Conservation (phyloP, 805 yeast species). For the Lipomyces starkeyi region DNA sequence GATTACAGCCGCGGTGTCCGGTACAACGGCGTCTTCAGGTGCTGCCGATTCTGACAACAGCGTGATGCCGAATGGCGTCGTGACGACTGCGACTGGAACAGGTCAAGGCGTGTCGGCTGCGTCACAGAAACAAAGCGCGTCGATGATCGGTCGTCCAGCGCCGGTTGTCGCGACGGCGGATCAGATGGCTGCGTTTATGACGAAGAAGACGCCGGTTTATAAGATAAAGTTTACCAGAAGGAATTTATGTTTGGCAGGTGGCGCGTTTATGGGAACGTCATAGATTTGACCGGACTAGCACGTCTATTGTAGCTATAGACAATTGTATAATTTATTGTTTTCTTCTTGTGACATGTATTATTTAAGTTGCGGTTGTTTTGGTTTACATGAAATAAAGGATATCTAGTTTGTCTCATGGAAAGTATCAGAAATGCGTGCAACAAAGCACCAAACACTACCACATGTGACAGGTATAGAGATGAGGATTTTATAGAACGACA, state of each 20-base stretch:
- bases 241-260: slow-evolving; percentile 90
- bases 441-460: not conserved
- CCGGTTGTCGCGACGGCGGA: slow-evolving; percentile 85
- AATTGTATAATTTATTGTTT: not conserved
- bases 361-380: not conserved
- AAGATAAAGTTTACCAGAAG: slow-evolving; percentile 90
- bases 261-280: slow-evolving; percentile 65
- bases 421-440: not conserved
- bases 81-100: not conserved
- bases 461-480: not conserved
- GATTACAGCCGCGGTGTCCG: slow-evolving; percentile 1
- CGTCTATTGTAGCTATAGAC: not conserved
- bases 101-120: slow-evolving; percentile 46
- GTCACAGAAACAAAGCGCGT: slow-evolving; percentile 52
- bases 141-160: not conserved
- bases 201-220: slow-evolving; percentile 92
- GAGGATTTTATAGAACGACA: too few relatives aligned
- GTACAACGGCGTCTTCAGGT: slow-evolving; percentile 11
- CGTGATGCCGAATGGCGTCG: not conserved
- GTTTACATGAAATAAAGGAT: not conserved
- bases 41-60: slow-evolving; percentile 21
- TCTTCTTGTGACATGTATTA: not conserved
- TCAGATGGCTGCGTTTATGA: slow-evolving; percentile 90
- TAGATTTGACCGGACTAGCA: not conserved
- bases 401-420: not conserved